Evolutionary conservation across 2,329 filamentous ascomycete species (phyloP), one percentile per base, ranked within the genome.

Genomic region (Colletotrichum sp.): DNA sequence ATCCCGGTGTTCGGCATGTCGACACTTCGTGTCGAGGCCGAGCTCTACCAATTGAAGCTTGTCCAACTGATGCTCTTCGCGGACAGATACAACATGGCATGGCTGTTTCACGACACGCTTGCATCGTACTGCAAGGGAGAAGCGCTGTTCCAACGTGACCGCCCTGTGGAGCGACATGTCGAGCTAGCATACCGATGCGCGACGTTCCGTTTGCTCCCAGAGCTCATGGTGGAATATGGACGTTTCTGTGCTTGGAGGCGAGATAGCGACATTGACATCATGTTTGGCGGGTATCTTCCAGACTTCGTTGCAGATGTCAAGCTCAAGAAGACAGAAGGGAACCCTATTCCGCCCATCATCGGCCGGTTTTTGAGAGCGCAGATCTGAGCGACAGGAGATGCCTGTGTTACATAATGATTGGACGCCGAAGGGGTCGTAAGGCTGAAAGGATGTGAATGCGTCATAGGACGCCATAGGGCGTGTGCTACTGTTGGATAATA

Each of bases 1-100:
- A 48, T 48, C 18, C 38, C 38, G 38, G 38, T 34, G 14, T 61
- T 82, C 4, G 81, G 26, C 8, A 10, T 28, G 18, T 32, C 16
- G 7, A n/a, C 5, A 14, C 4, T 5, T 16, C 52, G 56, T 18
- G 18, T 69, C 3, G 30, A 38, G 5, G 66, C 52, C 14, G 66
- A 69, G 43, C 3, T 69, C 21, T 9, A 43, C n/a, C 66, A 69
- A 24, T 36, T 34, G 13, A 69, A 34, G 26, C 36, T 61, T 24
- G 30, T 69, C n/a, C 34, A 69, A 24, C 66, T 69, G 5, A n/a
- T 36, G 13, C 12, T 43, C 8, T 61, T 69, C 18, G 52, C 66
- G 7, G 30, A 14, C 21, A 58, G 5, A 3, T 69, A 69, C 36
- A 12, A 32, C 28, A 34, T 56, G 52, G 52, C 24, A 4, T 5